phyloP scores from a whole-genome alignment of 2,329 filamentous ascomycete species.

The Ceratocystis harringtonii region DNA sequence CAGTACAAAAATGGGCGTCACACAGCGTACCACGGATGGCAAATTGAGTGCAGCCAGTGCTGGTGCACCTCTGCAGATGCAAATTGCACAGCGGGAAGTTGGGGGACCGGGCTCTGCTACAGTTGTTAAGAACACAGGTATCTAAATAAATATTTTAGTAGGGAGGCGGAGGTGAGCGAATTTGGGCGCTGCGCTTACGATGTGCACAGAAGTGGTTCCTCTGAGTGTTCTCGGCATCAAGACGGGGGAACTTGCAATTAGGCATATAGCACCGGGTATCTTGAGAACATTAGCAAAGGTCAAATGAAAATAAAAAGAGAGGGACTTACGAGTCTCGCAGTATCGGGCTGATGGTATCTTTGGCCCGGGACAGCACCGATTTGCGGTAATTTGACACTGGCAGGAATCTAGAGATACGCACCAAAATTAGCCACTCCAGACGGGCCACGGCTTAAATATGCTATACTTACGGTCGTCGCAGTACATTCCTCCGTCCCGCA shows the following conservation, averaged over 20 bases:
- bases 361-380: not conserved
- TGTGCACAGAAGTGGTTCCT: conserved; percentile 6
- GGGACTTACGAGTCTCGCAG: conserved; percentile 6
- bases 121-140: conserved; percentile 17
- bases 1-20: conserved; percentile 17
- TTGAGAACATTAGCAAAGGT: not conserved
- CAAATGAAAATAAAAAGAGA: not conserved
- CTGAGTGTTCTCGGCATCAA: not conserved
- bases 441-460: not conserved
- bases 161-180: not conserved
- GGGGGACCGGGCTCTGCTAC: conserved; percentile 16
- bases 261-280: not conserved
- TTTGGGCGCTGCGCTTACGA: conserved; percentile 3
- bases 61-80: conserved; percentile 18
- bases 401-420: conserved; percentile 1
- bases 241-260: conserved; percentile 7
- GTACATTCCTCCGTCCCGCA: conserved; percentile 4
- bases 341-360: not conserved
- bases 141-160: conserved; percentile 15
- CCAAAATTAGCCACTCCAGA: not conserved
- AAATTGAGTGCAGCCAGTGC: conserved; percentile 16
- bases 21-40: conserved; percentile 17
- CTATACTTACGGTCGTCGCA: not conserved
- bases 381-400: not conserved
- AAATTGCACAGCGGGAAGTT: conserved; percentile 14